Conservation (phyloP, 1,284 basidiomycete genomes). For the Leccinum variabile region DNA sequence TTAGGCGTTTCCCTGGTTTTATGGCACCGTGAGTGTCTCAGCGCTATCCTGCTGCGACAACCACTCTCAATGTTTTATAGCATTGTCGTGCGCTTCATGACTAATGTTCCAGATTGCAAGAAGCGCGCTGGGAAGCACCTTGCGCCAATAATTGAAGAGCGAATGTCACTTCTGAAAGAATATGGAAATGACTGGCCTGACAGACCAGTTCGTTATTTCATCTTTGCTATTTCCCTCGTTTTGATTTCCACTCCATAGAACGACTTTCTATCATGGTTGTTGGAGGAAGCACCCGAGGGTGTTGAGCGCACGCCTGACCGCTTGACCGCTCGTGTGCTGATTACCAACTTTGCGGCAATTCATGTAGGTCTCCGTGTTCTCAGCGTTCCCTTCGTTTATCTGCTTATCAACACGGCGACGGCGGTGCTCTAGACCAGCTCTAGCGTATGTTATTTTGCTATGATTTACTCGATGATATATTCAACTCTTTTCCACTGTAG, state of each 20-base stretch:
- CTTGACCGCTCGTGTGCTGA: slow-evolving; percentile 36
- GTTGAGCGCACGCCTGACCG: slow-evolving; percentile 31
- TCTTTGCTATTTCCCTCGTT: not conserved
- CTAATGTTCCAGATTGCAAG: not conserved
- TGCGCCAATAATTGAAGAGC: slow-evolving; percentile 39
- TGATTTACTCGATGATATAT: not conserved
- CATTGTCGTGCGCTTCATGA: not conserved
- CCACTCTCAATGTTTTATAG: not conserved
- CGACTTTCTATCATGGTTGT: slow-evolving; percentile 42
- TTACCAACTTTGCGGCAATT: slow-evolving; percentile 43
- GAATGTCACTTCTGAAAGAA: slow-evolving; percentile 31
- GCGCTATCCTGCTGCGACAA: not conserved
- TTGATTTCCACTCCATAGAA: not conserved
- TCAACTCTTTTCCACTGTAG: not conserved
- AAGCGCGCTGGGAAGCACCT: slow-evolving; percentile 30
- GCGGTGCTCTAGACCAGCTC: slow-evolving; percentile 14
- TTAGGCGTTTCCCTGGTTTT: slow-evolving; percentile 39
- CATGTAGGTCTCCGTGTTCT: slow-evolving; percentile 22
- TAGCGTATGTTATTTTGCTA: slow-evolving; percentile 3
- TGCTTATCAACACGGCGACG: not conserved
- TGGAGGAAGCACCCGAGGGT: slow-evolving; percentile 37
- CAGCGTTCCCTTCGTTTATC: not conserved
- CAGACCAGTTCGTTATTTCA: slow-evolving; percentile 35
- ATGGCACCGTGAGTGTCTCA: slow-evolving; percentile 39
- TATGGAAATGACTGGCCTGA: slow-evolving; percentile 39